phyloP scores from a whole-genome alignment of 257 asterid genomes.

The Solanum habrochaites region DNA sequence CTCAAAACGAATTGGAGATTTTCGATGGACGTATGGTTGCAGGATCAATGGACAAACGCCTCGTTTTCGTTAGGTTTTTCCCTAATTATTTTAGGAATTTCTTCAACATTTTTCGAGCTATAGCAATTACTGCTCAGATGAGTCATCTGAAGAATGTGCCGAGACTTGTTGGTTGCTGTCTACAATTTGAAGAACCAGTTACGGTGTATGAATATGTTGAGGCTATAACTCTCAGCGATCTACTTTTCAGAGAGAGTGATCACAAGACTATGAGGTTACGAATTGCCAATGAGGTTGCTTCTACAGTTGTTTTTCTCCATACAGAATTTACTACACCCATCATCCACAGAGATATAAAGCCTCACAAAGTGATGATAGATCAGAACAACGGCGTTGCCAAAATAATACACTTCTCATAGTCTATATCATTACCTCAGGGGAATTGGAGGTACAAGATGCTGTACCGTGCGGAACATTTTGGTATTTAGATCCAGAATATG shows the following conservation, averaged over 20 bases:
- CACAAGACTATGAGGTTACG: not conserved
- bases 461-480: not conserved
- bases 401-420: not conserved
- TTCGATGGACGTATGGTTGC: not conserved
- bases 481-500: not conserved
- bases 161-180: not conserved
- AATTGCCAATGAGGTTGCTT: conserved; percentile 1
- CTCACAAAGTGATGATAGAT: not conserved
- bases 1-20: not conserved
- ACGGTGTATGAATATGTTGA: not conserved
- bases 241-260: not conserved
- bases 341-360: not conserved
- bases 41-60: not conserved
- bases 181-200: not conserved
- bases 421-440: conserved; percentile 4
- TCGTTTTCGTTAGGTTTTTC: not conserved
- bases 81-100: not conserved
- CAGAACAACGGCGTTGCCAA: not conserved
- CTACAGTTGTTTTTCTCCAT: not conserved
- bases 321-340: conserved; percentile 2
- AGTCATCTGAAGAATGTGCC: not conserved
- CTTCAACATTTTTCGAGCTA: not conserved
- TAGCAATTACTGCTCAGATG: not conserved
- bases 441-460: not conserved
- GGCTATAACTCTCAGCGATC: not conserved